These are phyloP conservation scores for Yarrowia keelungensis DNA, from an alignment of 805 yeast genomes.

Conservation along the genomic window DNA sequence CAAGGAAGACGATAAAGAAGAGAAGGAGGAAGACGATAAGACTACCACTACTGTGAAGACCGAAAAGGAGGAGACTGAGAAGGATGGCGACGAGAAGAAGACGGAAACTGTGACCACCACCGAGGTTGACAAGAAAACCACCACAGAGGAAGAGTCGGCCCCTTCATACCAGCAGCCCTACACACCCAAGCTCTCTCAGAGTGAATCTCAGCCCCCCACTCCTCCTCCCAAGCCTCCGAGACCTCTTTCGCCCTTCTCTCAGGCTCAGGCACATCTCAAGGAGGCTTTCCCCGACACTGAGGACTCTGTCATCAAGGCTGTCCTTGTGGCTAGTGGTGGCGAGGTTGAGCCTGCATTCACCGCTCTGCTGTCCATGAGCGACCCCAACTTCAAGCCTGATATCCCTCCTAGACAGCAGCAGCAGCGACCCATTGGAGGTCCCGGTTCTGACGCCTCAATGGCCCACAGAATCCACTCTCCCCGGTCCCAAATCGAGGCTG, in stretches of 20 bases:
- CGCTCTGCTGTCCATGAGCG: conserved; percentile 80
- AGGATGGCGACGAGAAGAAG: conserved; percentile 36
- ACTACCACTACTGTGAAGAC: conserved; percentile 14
- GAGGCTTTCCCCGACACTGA: conserved; percentile 89
- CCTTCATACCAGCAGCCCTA: conserved; percentile 38
- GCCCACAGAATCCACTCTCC: conserved; percentile 47
- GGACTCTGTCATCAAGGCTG: conserved; percentile 72
- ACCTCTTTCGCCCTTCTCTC: conserved; percentile 66
- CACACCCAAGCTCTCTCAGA: conserved; percentile 35
- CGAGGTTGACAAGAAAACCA: conserved; percentile 22
- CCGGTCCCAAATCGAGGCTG: conserved; percentile 63
- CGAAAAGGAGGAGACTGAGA: conserved; percentile 20
- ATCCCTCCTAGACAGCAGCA: conserved; percentile 48
- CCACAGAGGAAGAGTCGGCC: conserved; percentile 34
- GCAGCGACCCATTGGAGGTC: conserved; percentile 40
- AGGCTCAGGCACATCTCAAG: conserved; percentile 64
- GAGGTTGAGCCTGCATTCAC: conserved; percentile 84
- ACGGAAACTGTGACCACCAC: conserved; percentile 9
- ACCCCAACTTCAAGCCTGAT: conserved; percentile 51
- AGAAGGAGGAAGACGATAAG: conserved; percentile 19
- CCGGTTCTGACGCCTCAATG: conserved; percentile 43
- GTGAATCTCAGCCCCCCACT: conserved; percentile 37
- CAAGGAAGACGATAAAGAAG: conserved; percentile 11
- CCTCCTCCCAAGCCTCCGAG: conserved; percentile 63
- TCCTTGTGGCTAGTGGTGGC: conserved; percentile 85